phyloP scores from a whole-genome alignment of 2,329 filamentous ascomycete species.

The Apiospora aurea region DNA sequence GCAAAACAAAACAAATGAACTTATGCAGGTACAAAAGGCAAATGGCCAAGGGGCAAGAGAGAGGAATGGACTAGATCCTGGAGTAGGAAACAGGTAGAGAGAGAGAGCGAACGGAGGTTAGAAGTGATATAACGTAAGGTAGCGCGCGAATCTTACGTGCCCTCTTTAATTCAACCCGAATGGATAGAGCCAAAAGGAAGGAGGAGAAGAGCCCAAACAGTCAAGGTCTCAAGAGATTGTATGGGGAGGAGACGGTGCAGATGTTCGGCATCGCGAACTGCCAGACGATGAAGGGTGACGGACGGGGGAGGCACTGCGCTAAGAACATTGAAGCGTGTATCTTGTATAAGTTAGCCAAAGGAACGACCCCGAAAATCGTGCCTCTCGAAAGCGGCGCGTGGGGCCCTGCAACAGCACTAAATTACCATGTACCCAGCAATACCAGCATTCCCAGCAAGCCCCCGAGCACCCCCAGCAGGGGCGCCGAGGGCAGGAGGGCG shows the following conservation, averaged over 20 bases:
- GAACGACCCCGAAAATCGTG: constrained; percentile 9
- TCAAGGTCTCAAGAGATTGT: constrained; percentile 14
- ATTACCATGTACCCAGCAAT: constrained; percentile 14
- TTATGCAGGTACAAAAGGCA: constrained; percentile 11
- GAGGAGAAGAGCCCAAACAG: not conserved
- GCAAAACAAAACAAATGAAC: constrained; percentile 17
- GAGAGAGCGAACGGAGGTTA: constrained; percentile 13
- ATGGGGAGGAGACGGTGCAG: constrained; percentile 12
- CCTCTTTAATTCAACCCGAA: constrained; percentile 10
- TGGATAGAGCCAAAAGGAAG: constrained; percentile 12
- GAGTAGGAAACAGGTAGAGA: constrained; percentile 16
- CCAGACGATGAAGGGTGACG: constrained; percentile 14
- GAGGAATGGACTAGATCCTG: constrained; percentile 9
- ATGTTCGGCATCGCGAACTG: constrained; percentile 18
- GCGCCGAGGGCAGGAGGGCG: not conserved
- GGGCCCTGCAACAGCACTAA: constrained; percentile 15
- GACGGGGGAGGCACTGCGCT: constrained; percentile 13
- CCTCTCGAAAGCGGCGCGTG: constrained; percentile 16
- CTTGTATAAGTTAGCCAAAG: constrained; percentile 11
- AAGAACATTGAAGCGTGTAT: not conserved
- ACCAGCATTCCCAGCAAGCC: not conserved
- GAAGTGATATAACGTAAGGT: constrained; percentile 18
- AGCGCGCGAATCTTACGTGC: not conserved
- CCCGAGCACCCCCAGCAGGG: not conserved
- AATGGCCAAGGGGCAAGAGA: constrained; percentile 9